These are phyloP conservation scores for Aspergillus egyptiacus DNA, from an alignment of 495 filamentous ascomycete genomes.

Conservation along the genomic window DNA sequence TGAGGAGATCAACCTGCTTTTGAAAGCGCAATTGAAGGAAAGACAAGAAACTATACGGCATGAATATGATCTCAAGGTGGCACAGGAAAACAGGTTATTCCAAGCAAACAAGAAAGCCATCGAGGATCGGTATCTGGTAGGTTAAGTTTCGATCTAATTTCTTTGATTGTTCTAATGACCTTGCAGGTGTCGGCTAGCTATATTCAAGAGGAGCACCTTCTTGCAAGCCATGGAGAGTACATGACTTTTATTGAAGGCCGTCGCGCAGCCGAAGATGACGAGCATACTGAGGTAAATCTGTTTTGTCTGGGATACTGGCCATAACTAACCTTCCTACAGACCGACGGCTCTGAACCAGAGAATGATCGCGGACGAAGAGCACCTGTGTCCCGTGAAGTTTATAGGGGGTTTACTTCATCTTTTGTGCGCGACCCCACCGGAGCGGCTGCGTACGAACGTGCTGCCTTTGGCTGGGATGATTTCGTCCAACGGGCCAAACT, in stretches of 20 bases:
- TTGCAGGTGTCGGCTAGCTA: conserved; percentile 23
- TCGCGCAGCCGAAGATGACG: conserved; percentile 42
- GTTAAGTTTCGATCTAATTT: conserved; percentile 1
- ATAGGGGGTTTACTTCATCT: conserved; percentile 35
- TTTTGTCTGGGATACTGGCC: background rate
- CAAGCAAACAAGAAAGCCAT: conserved; percentile 26
- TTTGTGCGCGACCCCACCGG: conserved; percentile 32
- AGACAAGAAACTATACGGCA: conserved; percentile 17
- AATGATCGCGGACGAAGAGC: conserved; percentile 21
- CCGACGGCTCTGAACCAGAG: conserved; percentile 38
- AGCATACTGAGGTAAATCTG: conserved; percentile 41
- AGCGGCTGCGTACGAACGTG: conserved; percentile 30
- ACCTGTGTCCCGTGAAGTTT: conserved; percentile 22
- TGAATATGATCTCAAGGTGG: conserved; percentile 28
- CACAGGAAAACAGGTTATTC: conserved; percentile 23
- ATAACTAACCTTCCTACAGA: conserved; percentile 21
- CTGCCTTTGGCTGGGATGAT: conserved; percentile 36
- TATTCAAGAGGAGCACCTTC: conserved; percentile 35
- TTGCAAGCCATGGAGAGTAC: conserved; percentile 35
- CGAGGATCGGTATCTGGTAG: conserved; percentile 26
- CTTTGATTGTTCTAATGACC: conserved; percentile 4
- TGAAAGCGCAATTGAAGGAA: conserved; percentile 17
- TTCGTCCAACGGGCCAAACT: conserved; percentile 38
- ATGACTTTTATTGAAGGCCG: conserved; percentile 37
- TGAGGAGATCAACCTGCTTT: conserved; percentile 21